Evolutionary conservation across 768 basidiomycete species (phyloP), one percentile per base, ranked within the genome.

Genomic region (Royoungia palumana): DNA sequence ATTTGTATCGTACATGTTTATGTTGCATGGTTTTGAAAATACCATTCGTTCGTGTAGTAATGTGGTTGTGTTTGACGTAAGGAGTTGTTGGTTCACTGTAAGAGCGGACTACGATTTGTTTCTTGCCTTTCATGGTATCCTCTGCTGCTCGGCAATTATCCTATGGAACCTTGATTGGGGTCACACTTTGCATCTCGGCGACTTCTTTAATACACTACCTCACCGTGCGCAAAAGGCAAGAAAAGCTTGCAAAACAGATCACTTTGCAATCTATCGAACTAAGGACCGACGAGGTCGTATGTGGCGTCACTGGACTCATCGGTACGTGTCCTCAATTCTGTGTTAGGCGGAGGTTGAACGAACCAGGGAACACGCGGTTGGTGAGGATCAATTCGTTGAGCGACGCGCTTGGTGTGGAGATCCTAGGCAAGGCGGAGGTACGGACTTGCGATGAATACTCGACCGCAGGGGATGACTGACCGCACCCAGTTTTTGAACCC

Each of bases 391-490:
- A 88, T 56, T 94, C 92, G 2, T 67, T 98, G 56, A 97, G 93
- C 64, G 78, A 96, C 67, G 86, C 85, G 1, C 75, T 96, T 2
- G 93, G 93, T 17, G 87, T 96, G 6, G 94, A 98, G 61, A 94
- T 99, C 57, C 75, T 98, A 10, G 94, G 90, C 12, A 98, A 98
- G 70, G 92, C 92, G 11, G 94, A 97, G 77, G 94, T 90, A 48
- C 40, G 72, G 16, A 7, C 41, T 17, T 13, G 9, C 14, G 1
- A 8, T 11, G 2, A 32, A 14, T n/a, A 32, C 13, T 35, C 35
- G 5, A 21, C 16, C 6, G 2, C 37, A 36, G 13, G 20, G 2
- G 16, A 12, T 22, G 35, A 17, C 37, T 21, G 27, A 93, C 82
- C 13, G 22, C 35, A 17, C 36, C 10, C 58, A 98, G 92, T 99